Evolutionary conservation across 2,329 filamentous ascomycete genomes (phyloP).

Genomic region (Arthrobotrys sinensis): DNA sequence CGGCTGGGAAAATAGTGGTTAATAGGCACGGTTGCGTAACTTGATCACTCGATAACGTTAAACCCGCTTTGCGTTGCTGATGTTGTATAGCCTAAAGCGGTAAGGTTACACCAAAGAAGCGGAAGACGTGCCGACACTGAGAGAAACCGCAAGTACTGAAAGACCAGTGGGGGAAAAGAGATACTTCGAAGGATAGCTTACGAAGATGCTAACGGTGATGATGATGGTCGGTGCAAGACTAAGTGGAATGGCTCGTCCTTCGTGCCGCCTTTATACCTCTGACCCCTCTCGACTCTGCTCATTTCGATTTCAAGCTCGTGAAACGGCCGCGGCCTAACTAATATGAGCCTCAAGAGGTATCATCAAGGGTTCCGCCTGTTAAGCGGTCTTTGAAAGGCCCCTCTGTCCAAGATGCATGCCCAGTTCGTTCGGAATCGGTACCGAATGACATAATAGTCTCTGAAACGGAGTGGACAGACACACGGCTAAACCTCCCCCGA

Average conservation of each 20-base stretch:
- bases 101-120: slow-evolving; percentile 1
- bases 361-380: slow-evolving; percentile 11
- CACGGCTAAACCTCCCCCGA: slow-evolving; percentile 19
- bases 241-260: not conserved
- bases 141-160: not conserved
- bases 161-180: not conserved
- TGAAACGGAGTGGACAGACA: slow-evolving; percentile 16
- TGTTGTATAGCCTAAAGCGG: slow-evolving; percentile 7
- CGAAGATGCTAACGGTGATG: not conserved
- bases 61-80: slow-evolving; percentile 17
- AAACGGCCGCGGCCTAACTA: not conserved
- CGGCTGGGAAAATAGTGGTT: too few species aligned
- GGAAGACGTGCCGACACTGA: not conserved
- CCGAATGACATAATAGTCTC: slow-evolving; percentile 21
- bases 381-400: not conserved
- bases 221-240: not conserved
- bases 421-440: slow-evolving; percentile 4
- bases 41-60: not conserved
- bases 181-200: too few species aligned
- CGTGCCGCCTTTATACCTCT: slow-evolving; percentile 4
- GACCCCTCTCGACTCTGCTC: not conserved
- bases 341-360: slow-evolving; percentile 4
- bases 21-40: too few species aligned
- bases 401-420: not conserved
- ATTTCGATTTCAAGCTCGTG: not conserved